Evolutionary conservation across 371 early-diverging fungal genomes (phyloP).

Genomic region (Zancudomyces culisetae): DNA sequence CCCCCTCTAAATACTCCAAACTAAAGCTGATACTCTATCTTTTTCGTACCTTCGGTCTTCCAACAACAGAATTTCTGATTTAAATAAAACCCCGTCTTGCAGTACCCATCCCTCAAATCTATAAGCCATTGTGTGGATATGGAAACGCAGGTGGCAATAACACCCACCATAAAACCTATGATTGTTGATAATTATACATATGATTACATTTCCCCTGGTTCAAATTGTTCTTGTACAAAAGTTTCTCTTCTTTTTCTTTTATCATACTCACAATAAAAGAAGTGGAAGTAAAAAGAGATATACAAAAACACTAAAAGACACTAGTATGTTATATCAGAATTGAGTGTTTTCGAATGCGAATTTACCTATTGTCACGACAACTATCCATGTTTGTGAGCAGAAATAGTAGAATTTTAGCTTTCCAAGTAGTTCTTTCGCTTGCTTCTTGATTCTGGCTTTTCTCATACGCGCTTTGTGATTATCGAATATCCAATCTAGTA

Average conservation of each 20-base stretch:
- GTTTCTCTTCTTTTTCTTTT: no score
- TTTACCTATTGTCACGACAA: slow-evolving; percentile 41
- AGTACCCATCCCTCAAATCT: slow-evolving; percentile 69
- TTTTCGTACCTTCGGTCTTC: slow-evolving; percentile 25
- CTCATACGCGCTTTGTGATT: slow-evolving; percentile 61
- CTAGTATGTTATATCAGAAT: not conserved
- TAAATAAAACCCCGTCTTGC: slow-evolving; percentile 60
- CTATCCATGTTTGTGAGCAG: slow-evolving; percentile 68
- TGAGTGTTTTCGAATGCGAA: no score
- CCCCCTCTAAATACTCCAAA: no score
- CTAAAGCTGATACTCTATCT: no score
- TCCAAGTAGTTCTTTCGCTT: slow-evolving; percentile 35
- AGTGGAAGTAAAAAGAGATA: not conserved
- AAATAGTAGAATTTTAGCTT: slow-evolving; percentile 39
- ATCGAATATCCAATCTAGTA: slow-evolving; percentile 79
- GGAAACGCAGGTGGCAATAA: slow-evolving; percentile 63
- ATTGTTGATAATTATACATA: no score
- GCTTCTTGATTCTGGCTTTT: slow-evolving; percentile 32
- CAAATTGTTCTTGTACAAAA: no score
- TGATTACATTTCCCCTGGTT: no score
- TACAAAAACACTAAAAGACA: not conserved
- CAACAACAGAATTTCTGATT: slow-evolving; percentile 85
- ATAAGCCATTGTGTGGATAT: slow-evolving; percentile 61
- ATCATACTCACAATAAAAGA: no score
- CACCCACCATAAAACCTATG: slow-evolving; percentile 38